A percentile compares a stretch with the other conserved stretches of the same genome.
These are phyloP conservation scores for Elaeis guineensis DNA, from an alignment of 176 grass and related monocot species.

Conservation along the genomic window DNA sequence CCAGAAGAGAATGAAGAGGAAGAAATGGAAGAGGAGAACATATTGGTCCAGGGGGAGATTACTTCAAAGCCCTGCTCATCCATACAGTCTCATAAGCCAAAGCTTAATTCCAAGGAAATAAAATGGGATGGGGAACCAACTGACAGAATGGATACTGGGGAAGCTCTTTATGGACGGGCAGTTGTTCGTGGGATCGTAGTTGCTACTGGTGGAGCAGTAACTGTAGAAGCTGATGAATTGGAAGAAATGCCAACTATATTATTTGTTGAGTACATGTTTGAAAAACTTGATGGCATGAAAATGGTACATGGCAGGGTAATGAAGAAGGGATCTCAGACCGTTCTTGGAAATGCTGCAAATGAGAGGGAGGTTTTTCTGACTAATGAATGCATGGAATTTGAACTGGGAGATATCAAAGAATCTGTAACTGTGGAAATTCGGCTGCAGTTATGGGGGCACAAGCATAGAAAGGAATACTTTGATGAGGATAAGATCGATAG, in stretches of 20 bases:
- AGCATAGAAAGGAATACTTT: constrained; percentile 75
- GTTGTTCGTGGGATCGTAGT: constrained; percentile 49
- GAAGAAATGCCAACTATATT: constrained; percentile 38
- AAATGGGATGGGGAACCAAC: constrained; percentile 30
- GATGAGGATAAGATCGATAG: constrained; percentile 60
- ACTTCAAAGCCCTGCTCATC: constrained; percentile 14
- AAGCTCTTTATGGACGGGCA: constrained; percentile 47
- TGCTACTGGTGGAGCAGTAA: constrained; percentile 36
- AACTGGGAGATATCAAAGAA: constrained; percentile 74
- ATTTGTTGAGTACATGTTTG: constrained; percentile 90
- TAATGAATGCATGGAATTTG: constrained; percentile 86
- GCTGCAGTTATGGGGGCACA: constrained; percentile 73
- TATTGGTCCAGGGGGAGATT: constrained; percentile 20
- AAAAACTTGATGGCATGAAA: constrained; percentile 55
- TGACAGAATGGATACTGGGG: constrained; percentile 38
- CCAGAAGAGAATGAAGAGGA: constrained; percentile 65
- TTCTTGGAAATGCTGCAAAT: constrained; percentile 93
- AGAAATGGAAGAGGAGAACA: constrained; percentile 41
- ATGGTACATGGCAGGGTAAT: constrained; percentile 81
- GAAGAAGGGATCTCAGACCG: constrained; percentile 59
- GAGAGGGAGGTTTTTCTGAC: constrained; percentile 89
- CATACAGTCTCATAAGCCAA: constrained; percentile 19
- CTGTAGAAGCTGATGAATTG: constrained; percentile 58
- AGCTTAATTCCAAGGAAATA: constrained; percentile 25
- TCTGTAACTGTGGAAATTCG: constrained; percentile 57